phyloP scores from a whole-genome alignment of 768 basidiomycete species.

The Tylopilus cervinicoccineus region DNA sequence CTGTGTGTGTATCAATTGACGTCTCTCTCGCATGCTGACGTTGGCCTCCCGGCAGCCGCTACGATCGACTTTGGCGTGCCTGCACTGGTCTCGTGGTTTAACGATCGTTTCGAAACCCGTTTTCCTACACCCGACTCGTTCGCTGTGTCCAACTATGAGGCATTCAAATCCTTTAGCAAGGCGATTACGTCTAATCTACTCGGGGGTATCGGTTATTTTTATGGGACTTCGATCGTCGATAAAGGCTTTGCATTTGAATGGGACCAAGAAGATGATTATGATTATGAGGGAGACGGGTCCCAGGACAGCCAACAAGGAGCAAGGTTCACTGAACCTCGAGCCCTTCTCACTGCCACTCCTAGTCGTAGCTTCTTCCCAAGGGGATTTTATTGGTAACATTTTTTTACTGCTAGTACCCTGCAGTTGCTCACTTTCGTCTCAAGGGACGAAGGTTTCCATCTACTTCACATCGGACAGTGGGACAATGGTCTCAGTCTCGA shows the following conservation, averaged over 20 bases:
- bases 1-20: conserved; percentile 41
- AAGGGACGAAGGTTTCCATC: conserved; percentile 97
- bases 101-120: conserved; percentile 58
- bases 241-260: conserved; percentile 84
- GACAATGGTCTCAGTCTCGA: conserved; percentile 90
- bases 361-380: conserved; percentile 96
- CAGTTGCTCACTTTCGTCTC: background rate
- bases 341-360: conserved; percentile 87
- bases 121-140: conserved; percentile 68
- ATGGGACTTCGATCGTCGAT: conserved; percentile 86
- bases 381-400: conserved; percentile 89
- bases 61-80: conserved; percentile 68
- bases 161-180: conserved; percentile 73
- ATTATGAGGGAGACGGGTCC: conserved; percentile 35
- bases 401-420: background rate
- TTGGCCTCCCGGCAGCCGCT: conserved; percentile 39
- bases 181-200: conserved; percentile 87
- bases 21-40: conserved; percentile 2
- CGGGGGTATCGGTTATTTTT: conserved; percentile 94
- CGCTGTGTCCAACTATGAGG: conserved; percentile 40
- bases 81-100: conserved; percentile 57
- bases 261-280: conserved; percentile 64
- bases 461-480: conserved; percentile 88
- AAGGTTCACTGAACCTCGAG: conserved; percentile 66
- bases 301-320: conserved; percentile 48